Conservation (phyloP, 352 stramenopile genomes). For the Phytophthora melonis region DNA sequence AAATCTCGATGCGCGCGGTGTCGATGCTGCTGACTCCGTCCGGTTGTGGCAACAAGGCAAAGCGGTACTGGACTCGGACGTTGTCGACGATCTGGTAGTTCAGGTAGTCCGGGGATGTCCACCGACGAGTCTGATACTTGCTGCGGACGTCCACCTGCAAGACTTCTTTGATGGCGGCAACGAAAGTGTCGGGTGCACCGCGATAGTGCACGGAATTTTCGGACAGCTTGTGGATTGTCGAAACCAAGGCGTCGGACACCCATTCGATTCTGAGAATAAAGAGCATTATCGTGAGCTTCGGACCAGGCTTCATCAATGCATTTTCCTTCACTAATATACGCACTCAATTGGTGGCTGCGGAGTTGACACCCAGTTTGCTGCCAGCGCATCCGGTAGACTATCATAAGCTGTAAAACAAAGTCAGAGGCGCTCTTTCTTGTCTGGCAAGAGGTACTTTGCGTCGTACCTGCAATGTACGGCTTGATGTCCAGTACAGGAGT, state of each 20-base stretch:
- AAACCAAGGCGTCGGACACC: conserved; percentile 36
- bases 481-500: conserved; percentile 99
- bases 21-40: conserved; percentile 20
- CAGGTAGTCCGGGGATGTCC: conserved; percentile 39
- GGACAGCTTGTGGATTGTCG: conserved; percentile 45
- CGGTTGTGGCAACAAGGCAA: conserved; percentile 27
- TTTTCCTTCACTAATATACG: conserved; percentile 6
- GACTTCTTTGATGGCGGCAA: conserved; percentile 68
- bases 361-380: conserved; percentile 54
- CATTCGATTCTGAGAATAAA: conserved; percentile 53
- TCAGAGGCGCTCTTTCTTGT: neutral
- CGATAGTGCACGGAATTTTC: conserved; percentile 57
- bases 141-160: conserved; percentile 80
- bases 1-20: conserved; percentile 41
- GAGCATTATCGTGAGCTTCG: neutral
- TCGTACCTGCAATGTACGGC: conserved; percentile 93
- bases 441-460: neutral
- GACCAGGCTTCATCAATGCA: neutral
- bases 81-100: conserved; percentile 74
- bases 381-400: conserved; percentile 52
- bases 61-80: conserved; percentile 58
- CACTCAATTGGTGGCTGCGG: conserved; percentile 50
- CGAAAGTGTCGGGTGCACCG: conserved; percentile 37
- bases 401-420: conserved; percentile 49
- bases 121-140: conserved; percentile 75